Conservation (phyloP, 208 protist genomes). For the Sergeia podlipaevii region DNA sequence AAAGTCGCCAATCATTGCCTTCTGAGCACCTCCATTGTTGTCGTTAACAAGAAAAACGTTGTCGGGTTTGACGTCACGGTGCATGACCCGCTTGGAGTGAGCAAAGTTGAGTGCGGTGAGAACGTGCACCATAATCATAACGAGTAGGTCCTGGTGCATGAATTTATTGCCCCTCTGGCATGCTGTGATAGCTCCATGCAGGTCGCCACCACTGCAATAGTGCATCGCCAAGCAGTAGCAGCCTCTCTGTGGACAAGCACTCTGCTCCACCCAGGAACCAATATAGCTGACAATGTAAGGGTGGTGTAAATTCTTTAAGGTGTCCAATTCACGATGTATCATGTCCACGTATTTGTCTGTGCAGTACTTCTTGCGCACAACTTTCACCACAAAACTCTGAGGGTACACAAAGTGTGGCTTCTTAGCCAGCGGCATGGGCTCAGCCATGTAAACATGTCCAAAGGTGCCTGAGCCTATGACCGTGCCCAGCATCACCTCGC, state of each 20-base stretch:
- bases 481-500: conserved; percentile 46
- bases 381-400: conserved; percentile 58
- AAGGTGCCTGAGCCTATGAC: conserved; percentile 52
- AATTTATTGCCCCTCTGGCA: too few relatives aligned
- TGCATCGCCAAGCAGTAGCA: conserved; percentile 83
- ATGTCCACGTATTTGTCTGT: conserved; percentile 19
- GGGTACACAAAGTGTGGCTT: conserved; percentile 30
- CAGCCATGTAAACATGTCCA: conserved; percentile 49
- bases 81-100: conserved; percentile 78
- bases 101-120: conserved; percentile 86
- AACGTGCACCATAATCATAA: conserved; percentile 76
- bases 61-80: conserved; percentile 91
- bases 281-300: conserved; percentile 78
- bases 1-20: conserved; percentile 82
- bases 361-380: conserved; percentile 53
- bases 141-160: conserved; percentile 35
- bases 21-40: not conserved
- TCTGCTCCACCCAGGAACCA: conserved; percentile 65
- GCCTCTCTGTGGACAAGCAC: conserved; percentile 19
- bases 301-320: conserved; percentile 52
- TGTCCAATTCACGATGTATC: conserved; percentile 48
- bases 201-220: conserved; percentile 79
- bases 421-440: conserved; percentile 7
- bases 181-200: conserved; percentile 74
- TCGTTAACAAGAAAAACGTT: conserved; percentile 74